Conservation (phyloP, 768 basidiomycete species). For the Lactarius psammicola region DNA sequence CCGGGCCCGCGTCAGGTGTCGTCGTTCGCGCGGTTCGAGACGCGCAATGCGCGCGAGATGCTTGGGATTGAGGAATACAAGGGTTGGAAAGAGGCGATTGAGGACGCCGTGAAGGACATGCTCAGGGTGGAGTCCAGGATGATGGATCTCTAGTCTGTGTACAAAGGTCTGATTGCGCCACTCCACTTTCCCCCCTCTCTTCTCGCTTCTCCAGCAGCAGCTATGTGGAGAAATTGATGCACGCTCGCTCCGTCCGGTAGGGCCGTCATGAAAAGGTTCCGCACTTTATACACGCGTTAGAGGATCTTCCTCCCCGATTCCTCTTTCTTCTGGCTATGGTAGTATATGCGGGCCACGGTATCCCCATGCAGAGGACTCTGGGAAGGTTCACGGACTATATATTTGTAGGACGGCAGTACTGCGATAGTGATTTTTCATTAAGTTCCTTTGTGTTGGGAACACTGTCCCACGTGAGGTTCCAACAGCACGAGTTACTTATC, state of each 20-base stretch:
- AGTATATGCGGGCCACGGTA: neutral
- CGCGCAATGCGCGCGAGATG: conserved; percentile 19
- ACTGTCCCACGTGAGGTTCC: too few relatives aligned
- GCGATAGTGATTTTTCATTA: too few relatives aligned
- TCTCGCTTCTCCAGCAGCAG: neutral
- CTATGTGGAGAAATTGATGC: neutral
- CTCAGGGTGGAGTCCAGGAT: conserved; percentile 9
- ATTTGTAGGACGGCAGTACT: neutral
- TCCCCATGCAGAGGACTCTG: neutral
- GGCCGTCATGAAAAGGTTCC: neutral
- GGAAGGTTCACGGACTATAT: neutral
- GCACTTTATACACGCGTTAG: neutral
- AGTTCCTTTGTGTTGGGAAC: too few relatives aligned
- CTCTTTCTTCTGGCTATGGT: neutral
- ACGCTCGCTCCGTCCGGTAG: neutral
- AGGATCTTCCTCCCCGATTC: neutral
- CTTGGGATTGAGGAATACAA: conserved; percentile 11
- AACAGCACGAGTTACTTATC: too few relatives aligned
- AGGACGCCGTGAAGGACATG: conserved; percentile 18
- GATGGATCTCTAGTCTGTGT: neutral
- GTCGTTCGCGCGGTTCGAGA: conserved; percentile 19
- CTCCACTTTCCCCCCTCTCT: neutral
- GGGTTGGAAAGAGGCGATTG: conserved; percentile 19
- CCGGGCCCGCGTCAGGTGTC: neutral
- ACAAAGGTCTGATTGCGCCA: neutral